Base-by-base conservation (phyloP, 352 stramenopile species). In the Globisporangium camurandrum region DNA sequence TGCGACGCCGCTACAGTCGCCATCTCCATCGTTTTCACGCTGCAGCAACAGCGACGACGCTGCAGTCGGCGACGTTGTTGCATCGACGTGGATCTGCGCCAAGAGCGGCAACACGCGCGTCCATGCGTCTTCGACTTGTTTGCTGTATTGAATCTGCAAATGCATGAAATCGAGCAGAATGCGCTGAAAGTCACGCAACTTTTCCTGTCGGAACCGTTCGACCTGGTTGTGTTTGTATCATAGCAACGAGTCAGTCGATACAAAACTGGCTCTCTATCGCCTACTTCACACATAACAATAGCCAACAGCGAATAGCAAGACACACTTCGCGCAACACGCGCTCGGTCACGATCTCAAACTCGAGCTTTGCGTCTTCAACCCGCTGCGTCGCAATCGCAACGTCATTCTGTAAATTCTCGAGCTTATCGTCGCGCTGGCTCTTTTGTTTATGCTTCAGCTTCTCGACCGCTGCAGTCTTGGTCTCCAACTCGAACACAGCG, bases 111-210 rank as follows among this genome's bases (percentile, higher is more conserved):
- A 83, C 10, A 93, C 75, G 27, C 74, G 59, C 47, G 77, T 68
- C 84, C 84, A 95, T 47, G 90, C 79, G 2, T 82, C 68, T 47
- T 95, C 84, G 1, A 85, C 70, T 67, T 82, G 17, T 16, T 96
- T 95, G 69, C 97, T 98, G 75, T 98, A 97, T 53, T 97, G 85
- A 54, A 98, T 97, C 64, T 98, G 93, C 63, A 98, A 84, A 49
- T 97, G 79, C 59, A 98, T 97, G 71, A 98, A 98, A 40, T 98
- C 90, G 54, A 98, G 69, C 16, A 98, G 89, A 49, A 97, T 97
- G 40, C 81, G 77, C 56, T 96, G 96, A 59, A 98, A 98, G 55
- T 98, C 95, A 7, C 85, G 80, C 0, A 96, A 71, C 45, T 98
- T 98, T 51, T 98, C 90, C 4, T 86, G 71, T 59, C 98, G 97